Evolutionary conservation across 1,284 basidiomycete species (phyloP).

Genomic region (Sparassis latifolia): DNA sequence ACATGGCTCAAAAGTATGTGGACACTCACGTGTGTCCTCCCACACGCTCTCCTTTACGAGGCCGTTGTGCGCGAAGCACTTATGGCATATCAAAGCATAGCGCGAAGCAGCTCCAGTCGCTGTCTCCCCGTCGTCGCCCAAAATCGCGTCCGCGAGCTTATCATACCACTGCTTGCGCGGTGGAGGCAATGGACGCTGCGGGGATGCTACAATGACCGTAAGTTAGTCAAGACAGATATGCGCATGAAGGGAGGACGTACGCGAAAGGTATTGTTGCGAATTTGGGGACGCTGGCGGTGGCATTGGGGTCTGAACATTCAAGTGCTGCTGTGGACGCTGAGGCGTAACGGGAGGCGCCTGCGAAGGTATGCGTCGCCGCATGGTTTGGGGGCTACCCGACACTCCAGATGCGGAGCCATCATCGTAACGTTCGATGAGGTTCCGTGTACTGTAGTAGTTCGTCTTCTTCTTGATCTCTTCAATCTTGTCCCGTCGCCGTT

Average conservation of each 20-base stretch:
- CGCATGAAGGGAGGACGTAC: conserved; percentile 21
- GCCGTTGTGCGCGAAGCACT: conserved; percentile 93
- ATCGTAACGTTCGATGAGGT: conserved; percentile 89
- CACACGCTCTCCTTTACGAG: conserved; percentile 86
- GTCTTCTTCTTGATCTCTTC: conserved; percentile 98
- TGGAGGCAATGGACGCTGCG: conserved; percentile 41
- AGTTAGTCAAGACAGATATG: neutral
- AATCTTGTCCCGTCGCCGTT: conserved; percentile 80
- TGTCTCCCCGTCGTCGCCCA: conserved; percentile 68
- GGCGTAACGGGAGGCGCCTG: conserved; percentile 20
- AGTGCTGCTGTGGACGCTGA: conserved; percentile 16
- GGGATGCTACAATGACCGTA: conserved; percentile 22
- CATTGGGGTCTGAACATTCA: conserved; percentile 17
- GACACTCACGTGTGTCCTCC: conserved; percentile 78
- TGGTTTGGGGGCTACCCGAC: conserved; percentile 13
- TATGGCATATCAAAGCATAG: conserved; percentile 92
- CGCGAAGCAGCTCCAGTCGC: conserved; percentile 45
- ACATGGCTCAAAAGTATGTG: neutral
- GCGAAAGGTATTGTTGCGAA: conserved; percentile 32
- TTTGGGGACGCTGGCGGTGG: conserved; percentile 19
- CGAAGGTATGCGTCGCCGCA: conserved; percentile 23
- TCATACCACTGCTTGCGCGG: conserved; percentile 84
- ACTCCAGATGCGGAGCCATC: conserved; percentile 39
- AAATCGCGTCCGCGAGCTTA: conserved; percentile 78
- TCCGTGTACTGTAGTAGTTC: conserved; percentile 89